Base-by-base conservation (phyloP, 352 stramenopile species). In the Phytopythium boreale region DNA sequence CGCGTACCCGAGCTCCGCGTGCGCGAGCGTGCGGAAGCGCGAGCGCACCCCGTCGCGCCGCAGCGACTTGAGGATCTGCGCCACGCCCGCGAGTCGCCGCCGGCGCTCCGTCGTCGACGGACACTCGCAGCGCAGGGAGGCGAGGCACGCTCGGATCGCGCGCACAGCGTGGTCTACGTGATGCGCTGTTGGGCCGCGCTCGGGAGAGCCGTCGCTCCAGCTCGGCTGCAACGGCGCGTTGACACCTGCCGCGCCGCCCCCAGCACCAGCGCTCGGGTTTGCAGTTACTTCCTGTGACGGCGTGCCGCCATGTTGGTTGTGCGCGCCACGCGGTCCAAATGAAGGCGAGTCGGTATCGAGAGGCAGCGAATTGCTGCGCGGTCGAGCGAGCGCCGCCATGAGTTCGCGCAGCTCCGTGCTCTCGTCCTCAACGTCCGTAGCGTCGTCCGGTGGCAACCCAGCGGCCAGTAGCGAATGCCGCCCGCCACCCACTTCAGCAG, bases 1-100 rank as follows among this genome's bases (percentile, higher is more conserved):
- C 3, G 77, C 74, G 66, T 93, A 93, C 53, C 80, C 80, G 61
- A 93, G 88, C 50, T 89, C 80, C 39, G 87, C 80, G 61, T 91
- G 79, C 34, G 82, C 73, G 27, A 93, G 60, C 36, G 82, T 83
- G 43, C 80, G 79, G 62, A 86, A 91, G 64, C 86, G 82, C 43
- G 79, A 90, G 9, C 79, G 79, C 27, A 82, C 70, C 31, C 82
- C 80, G 20, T 93, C 84, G 41, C 72, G 77, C 34, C 87, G 78
- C 44, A 93, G 70, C 50, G 80, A 90, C 24, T 77, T 71, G 29
- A 93, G 66, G 20, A 93, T 80, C 60, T 89, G 86, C 63, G 82
- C 82, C 57, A 93, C 86, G 20, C 80, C 88, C 17, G 75, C 76
- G 6, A 93, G 69, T 66, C 88, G 88, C 51, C 82, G 81, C 46